Evolutionary conservation across 2,329 filamentous ascomycete species (phyloP).

Genomic region (Helotiales sp.): DNA sequence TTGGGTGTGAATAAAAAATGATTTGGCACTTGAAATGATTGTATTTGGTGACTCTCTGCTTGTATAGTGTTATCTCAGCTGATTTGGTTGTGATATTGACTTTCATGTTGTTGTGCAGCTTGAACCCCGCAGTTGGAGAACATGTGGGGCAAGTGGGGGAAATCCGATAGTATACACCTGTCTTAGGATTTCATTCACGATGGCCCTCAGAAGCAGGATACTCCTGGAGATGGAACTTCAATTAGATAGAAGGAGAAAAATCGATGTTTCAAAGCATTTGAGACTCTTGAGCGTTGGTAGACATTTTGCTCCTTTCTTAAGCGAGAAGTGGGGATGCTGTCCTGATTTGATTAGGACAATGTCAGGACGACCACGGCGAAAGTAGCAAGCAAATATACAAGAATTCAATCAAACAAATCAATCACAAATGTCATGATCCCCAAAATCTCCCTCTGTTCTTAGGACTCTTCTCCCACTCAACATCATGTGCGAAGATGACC

Average conservation of each 20-base stretch:
- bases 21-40: not conserved
- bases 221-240: too few species aligned
- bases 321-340: not conserved
- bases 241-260: too few species aligned
- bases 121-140: constrained; percentile 5
- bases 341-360: too few species aligned
- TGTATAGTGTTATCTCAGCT: too few species aligned
- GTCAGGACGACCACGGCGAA: too few species aligned
- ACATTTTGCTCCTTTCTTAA: not conserved
- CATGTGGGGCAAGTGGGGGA: constrained; percentile 5
- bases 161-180: not conserved
- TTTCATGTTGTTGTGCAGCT: not conserved
- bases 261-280: not conserved
- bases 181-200: not conserved
- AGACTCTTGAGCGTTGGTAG: not conserved
- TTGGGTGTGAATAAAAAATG: not conserved
- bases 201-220: not conserved
- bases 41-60: too few species aligned
- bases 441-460: constrained; percentile 7
- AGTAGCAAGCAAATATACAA: not conserved
- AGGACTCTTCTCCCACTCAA: constrained; percentile 40
- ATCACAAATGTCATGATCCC: not conserved
- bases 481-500: constrained; percentile 52
- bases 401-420: not conserved
- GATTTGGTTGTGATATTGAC: not conserved